phyloP scores from a whole-genome alignment of 2,329 filamentous ascomycete species.

The Diaporthe caulivora region DNA sequence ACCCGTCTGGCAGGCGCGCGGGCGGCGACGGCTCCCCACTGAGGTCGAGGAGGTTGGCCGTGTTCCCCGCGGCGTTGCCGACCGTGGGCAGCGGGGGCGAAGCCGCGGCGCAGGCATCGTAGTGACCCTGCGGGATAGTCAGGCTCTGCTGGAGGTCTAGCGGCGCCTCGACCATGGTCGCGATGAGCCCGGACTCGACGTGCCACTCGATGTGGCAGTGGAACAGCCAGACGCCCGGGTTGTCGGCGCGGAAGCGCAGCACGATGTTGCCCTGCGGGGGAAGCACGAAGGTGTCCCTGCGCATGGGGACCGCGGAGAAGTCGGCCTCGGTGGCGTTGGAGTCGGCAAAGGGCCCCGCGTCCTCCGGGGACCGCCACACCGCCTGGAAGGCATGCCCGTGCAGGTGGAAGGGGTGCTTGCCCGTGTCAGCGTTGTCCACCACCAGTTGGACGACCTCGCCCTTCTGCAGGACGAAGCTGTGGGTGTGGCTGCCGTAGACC shows the following conservation, averaged over 20 bases:
- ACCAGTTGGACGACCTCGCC: slow-evolving; percentile 79
- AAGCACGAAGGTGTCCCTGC: slow-evolving; percentile 77
- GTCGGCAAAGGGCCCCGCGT: slow-evolving; percentile 65
- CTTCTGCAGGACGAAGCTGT: slow-evolving; percentile 76
- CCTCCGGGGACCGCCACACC: slow-evolving; percentile 69
- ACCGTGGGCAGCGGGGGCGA: slow-evolving; percentile 56
- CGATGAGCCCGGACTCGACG: slow-evolving; percentile 59
- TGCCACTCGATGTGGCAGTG: slow-evolving; percentile 70
- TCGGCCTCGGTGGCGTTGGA: slow-evolving; percentile 56
- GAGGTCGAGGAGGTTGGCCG: slow-evolving; percentile 69
- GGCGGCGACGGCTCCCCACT: slow-evolving; percentile 44
- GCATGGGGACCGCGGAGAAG: slow-evolving; percentile 69
- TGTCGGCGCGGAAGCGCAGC: slow-evolving; percentile 75
- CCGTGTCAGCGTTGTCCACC: slow-evolving; percentile 80
- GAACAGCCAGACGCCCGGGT: slow-evolving; percentile 67
- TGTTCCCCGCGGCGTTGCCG: slow-evolving; percentile 84
- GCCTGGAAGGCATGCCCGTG: slow-evolving; percentile 84
- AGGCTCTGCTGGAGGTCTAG: slow-evolving; percentile 58
- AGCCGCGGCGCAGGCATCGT: slow-evolving; percentile 59
- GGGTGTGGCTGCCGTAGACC: slow-evolving; percentile 76
- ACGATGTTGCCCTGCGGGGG: slow-evolving; percentile 76
- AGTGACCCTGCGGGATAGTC: slow-evolving; percentile 58
- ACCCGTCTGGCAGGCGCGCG: slow-evolving; percentile 73
- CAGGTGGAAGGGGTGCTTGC: slow-evolving; percentile 82
- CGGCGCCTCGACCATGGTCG: slow-evolving; percentile 55